Conservation (phyloP, 2,329 filamentous ascomycete genomes). For the Pleurostoma richardsiae region DNA sequence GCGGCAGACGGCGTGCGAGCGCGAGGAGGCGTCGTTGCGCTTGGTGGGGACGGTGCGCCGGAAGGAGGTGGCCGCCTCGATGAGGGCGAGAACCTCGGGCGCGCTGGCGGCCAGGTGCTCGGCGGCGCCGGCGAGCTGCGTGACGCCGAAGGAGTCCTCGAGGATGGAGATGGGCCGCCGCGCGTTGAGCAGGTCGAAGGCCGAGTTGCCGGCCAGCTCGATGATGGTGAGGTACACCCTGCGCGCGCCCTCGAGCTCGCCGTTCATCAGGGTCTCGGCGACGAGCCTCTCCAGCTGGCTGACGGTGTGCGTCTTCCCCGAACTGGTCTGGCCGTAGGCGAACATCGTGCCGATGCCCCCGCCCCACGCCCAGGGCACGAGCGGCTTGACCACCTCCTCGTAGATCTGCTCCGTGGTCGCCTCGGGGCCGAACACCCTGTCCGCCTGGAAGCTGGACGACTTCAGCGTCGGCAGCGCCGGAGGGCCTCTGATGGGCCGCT, state of each 20-base stretch:
- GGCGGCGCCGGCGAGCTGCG: slow-evolving; percentile 35
- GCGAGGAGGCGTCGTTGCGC: slow-evolving; percentile 42
- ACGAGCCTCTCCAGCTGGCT: slow-evolving; percentile 33
- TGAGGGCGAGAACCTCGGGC: slow-evolving; percentile 21
- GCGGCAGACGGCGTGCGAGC: slow-evolving; percentile 43
- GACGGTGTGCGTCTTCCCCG: slow-evolving; percentile 41
- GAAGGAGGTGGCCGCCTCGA: slow-evolving; percentile 31
- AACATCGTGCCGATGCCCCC: slow-evolving; percentile 44
- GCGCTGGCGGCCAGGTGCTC: slow-evolving; percentile 27
- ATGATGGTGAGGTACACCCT: slow-evolving; percentile 29
- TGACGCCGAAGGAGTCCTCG: slow-evolving; percentile 37
- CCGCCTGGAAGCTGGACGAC: slow-evolving; percentile 28
- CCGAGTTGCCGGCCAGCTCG: slow-evolving; percentile 30
- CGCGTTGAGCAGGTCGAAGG: slow-evolving; percentile 32
- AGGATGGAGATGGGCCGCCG: slow-evolving; percentile 35
- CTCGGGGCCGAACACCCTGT: slow-evolving; percentile 27
- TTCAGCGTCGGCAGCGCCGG: slow-evolving; percentile 12
- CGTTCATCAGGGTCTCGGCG: slow-evolving; percentile 16
- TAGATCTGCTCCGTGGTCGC: slow-evolving; percentile 33
- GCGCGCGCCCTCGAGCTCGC: not conserved
- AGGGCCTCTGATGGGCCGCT: slow-evolving; percentile 21
- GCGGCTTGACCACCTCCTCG: slow-evolving; percentile 28
- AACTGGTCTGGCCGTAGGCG: slow-evolving; percentile 43
- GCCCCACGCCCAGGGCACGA: slow-evolving; percentile 38
- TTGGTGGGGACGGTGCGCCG: slow-evolving; percentile 34